phyloP scores from a whole-genome alignment of 768 basidiomycete species.

The Collybia mongolica region DNA sequence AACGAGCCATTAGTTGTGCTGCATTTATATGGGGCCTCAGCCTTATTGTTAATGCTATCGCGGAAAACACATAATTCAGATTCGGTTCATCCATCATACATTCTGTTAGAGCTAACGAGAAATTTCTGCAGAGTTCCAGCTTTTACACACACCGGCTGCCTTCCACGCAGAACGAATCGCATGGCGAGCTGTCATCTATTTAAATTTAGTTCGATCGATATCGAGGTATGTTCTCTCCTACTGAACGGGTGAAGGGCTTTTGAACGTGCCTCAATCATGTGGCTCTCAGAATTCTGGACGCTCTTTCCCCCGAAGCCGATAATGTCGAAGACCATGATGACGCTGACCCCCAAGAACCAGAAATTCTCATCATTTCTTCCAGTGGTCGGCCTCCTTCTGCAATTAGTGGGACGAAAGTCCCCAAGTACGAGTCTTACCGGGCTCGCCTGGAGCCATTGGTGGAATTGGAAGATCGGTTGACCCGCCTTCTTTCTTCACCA shows the following conservation, averaged over 20 bases:
- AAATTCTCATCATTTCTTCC: constrained; percentile 49
- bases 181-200: constrained; percentile 86
- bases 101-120: constrained; percentile 5
- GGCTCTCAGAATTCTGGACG: constrained; percentile 62
- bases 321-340: constrained; percentile 59
- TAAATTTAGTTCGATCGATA: constrained; percentile 83
- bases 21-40: too few species aligned
- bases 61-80: neutral
- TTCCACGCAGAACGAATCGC: constrained; percentile 81
- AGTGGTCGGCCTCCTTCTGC: constrained; percentile 52
- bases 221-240: constrained; percentile 49
- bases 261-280: constrained; percentile 13
- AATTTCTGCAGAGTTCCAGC: constrained; percentile 67
- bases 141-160: constrained; percentile 72
- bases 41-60: too few species aligned
- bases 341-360: constrained; percentile 47
- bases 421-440: constrained; percentile 62
- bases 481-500: constrained; percentile 62
- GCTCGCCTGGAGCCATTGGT: constrained; percentile 64
- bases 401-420: constrained; percentile 46
- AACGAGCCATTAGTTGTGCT: too few species aligned
- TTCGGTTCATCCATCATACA: neutral
- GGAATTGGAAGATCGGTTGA: constrained; percentile 70
- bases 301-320: constrained; percentile 66
- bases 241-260: constrained; percentile 5